Percentiles rank a stretch among this genome's conserved stretches.
These are phyloP conservation scores for Trypanosoma cruzi DNA, from an alignment of 208 protist species.

Conservation along the genomic window DNA sequence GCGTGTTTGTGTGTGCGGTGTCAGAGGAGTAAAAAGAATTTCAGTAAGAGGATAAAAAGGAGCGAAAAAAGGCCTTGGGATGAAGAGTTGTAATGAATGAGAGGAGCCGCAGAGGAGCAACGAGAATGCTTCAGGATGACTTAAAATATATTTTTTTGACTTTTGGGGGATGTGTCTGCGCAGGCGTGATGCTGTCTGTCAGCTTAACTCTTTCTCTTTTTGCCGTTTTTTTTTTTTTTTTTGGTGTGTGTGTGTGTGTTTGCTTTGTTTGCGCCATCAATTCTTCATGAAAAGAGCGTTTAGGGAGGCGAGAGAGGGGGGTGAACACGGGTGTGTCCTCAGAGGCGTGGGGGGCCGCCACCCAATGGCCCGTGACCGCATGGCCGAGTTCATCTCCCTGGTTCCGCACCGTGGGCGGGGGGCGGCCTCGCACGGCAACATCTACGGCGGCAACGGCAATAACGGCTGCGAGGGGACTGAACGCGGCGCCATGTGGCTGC, in stretches of 20 bases:
- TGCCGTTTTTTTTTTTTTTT: background rate
- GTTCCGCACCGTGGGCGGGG: background rate
- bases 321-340: background rate
- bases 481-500: background rate
- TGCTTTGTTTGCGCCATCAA: background rate
- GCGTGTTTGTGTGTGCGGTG: background rate
- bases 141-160: no score
- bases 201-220: background rate
- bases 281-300: background rate
- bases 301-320: background rate
- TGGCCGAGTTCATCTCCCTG: conserved; percentile 17
- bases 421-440: background rate
- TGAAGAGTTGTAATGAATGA: background rate
- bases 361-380: conserved; percentile 19
- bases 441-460: background rate
- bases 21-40: background rate
- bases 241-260: background rate
- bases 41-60: background rate
- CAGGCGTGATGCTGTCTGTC: no score
- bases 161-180: no score
- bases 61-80: conserved; percentile 4
- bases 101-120: background rate
- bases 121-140: background rate
- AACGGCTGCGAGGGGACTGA: background rate
- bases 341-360: background rate